A percentile compares a stretch with the other conserved stretches of the same genome.
Evolutionary conservation across 1,284 basidiomycete species (phyloP).

Genomic region (Fistulinella cinereoalba): DNA sequence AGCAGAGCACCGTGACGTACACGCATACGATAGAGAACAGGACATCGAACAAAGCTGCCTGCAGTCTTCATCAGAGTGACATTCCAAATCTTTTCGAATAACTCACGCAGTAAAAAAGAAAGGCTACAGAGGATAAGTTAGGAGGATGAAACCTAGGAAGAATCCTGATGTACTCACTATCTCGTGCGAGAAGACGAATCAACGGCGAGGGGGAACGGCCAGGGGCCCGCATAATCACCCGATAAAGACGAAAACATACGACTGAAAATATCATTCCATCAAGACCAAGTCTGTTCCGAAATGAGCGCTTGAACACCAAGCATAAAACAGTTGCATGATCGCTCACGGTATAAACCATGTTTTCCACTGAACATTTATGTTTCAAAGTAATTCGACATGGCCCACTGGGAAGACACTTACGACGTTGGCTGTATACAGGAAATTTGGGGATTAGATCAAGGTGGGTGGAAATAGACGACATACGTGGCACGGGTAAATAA

Average conservation of each 20-base stretch:
- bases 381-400: not conserved
- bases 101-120: constrained; percentile 19
- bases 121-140: constrained; percentile 3
- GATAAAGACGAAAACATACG: constrained; percentile 8
- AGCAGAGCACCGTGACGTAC: constrained; percentile 2
- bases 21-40: constrained; percentile 13
- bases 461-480: not conserved
- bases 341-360: constrained; percentile 14
- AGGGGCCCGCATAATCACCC: not conserved
- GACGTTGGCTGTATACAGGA: not conserved
- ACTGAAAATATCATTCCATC: constrained; percentile 11
- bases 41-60: constrained; percentile 18
- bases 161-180: constrained; percentile 13
- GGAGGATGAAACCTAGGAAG: not conserved
- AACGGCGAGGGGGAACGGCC: constrained; percentile 8
- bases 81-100: too few species aligned
- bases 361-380: constrained; percentile 14
- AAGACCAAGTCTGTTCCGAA: constrained; percentile 13
- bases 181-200: constrained; percentile 13
- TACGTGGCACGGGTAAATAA: constrained; percentile 1
- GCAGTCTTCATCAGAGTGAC: not conserved
- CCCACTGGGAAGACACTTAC: constrained; percentile 9
- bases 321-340: not conserved
- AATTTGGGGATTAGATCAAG: not conserved
- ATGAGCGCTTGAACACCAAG: not conserved